Conservation (phyloP, 148 eudicot genomes). For the Chenopodium quinoa region DNA sequence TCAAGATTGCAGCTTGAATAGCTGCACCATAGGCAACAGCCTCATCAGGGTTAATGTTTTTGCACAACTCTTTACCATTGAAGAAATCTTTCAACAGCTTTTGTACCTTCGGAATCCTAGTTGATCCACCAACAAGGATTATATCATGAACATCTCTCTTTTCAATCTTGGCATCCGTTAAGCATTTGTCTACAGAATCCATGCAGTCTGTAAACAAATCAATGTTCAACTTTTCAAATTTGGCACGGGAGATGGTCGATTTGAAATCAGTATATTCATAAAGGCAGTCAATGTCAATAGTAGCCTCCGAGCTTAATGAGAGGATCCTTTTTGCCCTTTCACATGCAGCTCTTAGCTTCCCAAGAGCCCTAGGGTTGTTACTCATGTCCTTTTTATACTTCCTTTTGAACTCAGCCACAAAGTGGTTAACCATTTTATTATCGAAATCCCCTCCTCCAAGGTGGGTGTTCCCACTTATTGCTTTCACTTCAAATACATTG, state of each 20-base stretch:
- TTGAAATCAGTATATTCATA: background rate
- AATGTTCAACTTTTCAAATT: background rate
- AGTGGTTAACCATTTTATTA: background rate
- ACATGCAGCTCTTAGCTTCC: background rate
- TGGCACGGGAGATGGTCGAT: background rate
- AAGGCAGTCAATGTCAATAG: background rate
- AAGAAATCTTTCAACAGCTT: background rate
- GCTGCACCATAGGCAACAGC: background rate
- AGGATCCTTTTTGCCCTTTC: background rate
- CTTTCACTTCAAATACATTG: background rate
- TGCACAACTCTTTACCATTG: background rate
- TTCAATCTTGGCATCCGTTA: background rate
- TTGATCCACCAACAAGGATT: background rate
- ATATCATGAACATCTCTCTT: background rate
- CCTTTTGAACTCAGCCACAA: background rate
- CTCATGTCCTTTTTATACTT: background rate
- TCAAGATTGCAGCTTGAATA: background rate
- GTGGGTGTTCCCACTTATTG: background rate
- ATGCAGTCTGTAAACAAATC: background rate
- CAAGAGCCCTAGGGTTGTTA: background rate
- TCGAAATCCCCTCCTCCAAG: background rate
- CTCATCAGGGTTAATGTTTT: background rate
- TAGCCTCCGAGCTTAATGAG: background rate
- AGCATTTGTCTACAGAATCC: background rate
- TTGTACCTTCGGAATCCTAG: background rate